Percentiles rank a stretch among this genome's conserved stretches.
phyloP scores from a whole-genome alignment of 345 rosid genomes.

The Acer campestre region DNA sequence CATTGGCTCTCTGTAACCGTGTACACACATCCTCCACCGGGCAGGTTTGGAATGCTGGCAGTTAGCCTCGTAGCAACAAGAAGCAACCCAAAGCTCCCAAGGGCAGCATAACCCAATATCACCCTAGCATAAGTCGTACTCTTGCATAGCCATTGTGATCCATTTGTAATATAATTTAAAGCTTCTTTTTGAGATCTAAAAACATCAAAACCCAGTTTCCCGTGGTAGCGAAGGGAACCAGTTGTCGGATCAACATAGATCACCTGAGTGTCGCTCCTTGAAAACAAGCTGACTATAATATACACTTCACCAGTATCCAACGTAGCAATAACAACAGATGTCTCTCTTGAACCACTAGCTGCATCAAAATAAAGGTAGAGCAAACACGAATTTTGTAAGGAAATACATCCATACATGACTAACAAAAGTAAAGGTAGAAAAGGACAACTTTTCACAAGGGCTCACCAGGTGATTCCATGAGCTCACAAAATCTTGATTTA shows the following conservation, averaged over 20 bases:
- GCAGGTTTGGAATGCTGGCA: constrained; percentile 72
- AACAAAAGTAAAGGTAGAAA: not conserved
- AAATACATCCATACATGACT: not conserved
- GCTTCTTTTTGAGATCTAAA: constrained; percentile 87
- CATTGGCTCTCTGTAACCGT: constrained; percentile 87
- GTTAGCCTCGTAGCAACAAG: constrained; percentile 79
- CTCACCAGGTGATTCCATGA: constrained; percentile 72
- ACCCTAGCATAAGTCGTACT: constrained; percentile 61
- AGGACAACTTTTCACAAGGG: not conserved
- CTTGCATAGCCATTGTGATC: constrained; percentile 57
- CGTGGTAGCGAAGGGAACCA: constrained; percentile 66
- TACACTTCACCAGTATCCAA: constrained; percentile 79
- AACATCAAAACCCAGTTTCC: constrained; percentile 66
- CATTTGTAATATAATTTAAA: constrained; percentile 62
- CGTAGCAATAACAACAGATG: constrained; percentile 75
- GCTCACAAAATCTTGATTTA: constrained; percentile 25
- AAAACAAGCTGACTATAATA: constrained; percentile 62
- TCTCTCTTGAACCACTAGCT: constrained; percentile 64
- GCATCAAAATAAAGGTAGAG: not conserved
- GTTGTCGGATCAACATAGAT: constrained; percentile 89
- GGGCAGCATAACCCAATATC: constrained; percentile 80
- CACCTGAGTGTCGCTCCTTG: constrained; percentile 72
- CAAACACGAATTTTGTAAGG: not conserved
- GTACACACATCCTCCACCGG: constrained; percentile 92
- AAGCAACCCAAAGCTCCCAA: constrained; percentile 84